phyloP scores from a whole-genome alignment of 225 moss, liverwort and hornwort genomes.

The Rhytidiadelphus loreus region DNA sequence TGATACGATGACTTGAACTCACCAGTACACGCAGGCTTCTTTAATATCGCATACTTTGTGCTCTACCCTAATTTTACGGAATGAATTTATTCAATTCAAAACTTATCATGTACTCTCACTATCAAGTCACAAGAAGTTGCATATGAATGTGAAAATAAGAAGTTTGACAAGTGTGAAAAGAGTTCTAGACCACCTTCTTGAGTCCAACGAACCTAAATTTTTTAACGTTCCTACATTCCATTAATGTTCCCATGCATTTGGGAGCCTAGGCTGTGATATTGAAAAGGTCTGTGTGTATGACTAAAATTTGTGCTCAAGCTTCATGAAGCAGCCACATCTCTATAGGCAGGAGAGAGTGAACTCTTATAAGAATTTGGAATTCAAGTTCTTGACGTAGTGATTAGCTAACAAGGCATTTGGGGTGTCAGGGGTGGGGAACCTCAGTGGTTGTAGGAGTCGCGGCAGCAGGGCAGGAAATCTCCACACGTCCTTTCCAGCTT shows the following conservation, averaged over 20 bases:
- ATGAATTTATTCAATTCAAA: background rate
- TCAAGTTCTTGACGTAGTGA: background rate
- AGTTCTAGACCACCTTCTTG: background rate
- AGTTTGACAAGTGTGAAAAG: background rate
- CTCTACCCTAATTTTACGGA: background rate
- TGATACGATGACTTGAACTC: background rate
- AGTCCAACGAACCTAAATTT: background rate
- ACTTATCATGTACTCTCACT: background rate
- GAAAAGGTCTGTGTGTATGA: background rate
- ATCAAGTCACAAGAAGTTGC: too few relatives aligned
- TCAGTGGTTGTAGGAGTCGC: conserved; percentile 90
- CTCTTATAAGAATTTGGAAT: background rate
- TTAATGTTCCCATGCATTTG: background rate
- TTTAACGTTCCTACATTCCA: background rate
- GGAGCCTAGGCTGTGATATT: background rate
- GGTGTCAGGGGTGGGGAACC: conserved; percentile 79
- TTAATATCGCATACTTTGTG: too few relatives aligned
- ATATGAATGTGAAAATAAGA: background rate
- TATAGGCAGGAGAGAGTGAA: background rate
- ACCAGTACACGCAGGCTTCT: background rate
- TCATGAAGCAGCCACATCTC: background rate
- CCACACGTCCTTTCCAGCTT: conserved; percentile 82
- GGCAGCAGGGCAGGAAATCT: conserved; percentile 76
- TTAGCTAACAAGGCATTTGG: background rate
- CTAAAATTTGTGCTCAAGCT: background rate